Base-by-base conservation (phyloP, 73 alveolate species). In the Tetrahymena borealis region DNA sequence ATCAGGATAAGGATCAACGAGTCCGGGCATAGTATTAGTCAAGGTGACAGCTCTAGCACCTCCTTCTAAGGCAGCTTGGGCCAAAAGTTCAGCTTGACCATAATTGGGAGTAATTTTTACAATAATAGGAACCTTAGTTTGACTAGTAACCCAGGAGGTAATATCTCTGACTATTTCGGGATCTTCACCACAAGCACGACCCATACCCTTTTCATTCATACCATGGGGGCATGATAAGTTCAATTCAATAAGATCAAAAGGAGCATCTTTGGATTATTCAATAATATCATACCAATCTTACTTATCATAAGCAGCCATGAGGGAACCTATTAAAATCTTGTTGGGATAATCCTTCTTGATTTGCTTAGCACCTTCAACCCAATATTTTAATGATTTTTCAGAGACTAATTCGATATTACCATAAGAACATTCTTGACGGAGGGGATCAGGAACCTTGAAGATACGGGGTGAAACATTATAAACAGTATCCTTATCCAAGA, bases 201-300 rank as follows among this genome's bases (percentile, higher is more conserved):
- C 97, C 97, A 95, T 95, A 36, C 97, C 97, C 90, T 91, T 91
- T 90, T 95, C 97, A 35, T 92, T 94, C 97, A 95, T 95, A 18
- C 97, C 97, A 39, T 95, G 97, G 28, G 97, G 97, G 40, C 97
- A 95, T 10, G 97, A 95, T 35, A 95, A 79, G 90, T 95, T 95
- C 90, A 94, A 39, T 79, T 95, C 97, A 1, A 94, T 31, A 79
- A 92, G 90, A 91, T 95, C 97, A 79, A 94, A 94, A 32, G 92
- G 92, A 35, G 96, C 97, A 38, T 90, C 60, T 15, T 91, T 94
- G 40, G 94, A 95, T 38, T 60, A 15, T 28, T 93, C 39, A 7
- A 97, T 95, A 32, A 95, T 40, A 38, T 94, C 96, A 32, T 39
- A 37, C 97, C 97, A 95, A 40, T 95, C 97, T 35, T 95, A 78